Evolutionary conservation across 2,329 filamentous ascomycete genomes (phyloP).

Genomic region (Domatiomyces catenatus): DNA sequence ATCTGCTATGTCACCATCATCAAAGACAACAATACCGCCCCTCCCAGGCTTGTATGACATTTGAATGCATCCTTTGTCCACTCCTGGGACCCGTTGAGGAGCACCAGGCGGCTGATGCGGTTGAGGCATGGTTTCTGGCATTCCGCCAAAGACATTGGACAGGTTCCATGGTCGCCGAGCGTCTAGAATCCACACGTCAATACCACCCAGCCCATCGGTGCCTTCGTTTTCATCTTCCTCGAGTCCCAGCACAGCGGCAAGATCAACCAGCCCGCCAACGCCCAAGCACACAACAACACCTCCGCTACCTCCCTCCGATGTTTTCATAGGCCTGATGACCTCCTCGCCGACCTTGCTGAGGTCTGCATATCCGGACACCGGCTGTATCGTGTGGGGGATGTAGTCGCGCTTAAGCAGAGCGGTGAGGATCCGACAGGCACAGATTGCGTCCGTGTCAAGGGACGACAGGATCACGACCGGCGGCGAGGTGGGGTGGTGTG

Average conservation of each 20-base stretch:
- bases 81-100: conserved; percentile 44
- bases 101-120: conserved; percentile 29
- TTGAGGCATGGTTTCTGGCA: conserved; percentile 25
- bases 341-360: conserved; percentile 64
- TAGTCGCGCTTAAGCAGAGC: conserved; percentile 92
- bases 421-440: conserved; percentile 86
- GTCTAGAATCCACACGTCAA: conserved; percentile 69
- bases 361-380: conserved; percentile 82
- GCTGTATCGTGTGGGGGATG: conserved; percentile 93
- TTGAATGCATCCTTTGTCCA: conserved; percentile 57
- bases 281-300: conserved; percentile 86
- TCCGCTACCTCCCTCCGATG: conserved; percentile 65
- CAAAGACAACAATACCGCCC: conserved; percentile 84
- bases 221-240: conserved; percentile 37
- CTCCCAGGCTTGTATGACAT: conserved; percentile 59
- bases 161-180: conserved; percentile 88
- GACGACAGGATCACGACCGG: conserved; percentile 73
- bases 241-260: conserved; percentile 65
- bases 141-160: conserved; percentile 74
- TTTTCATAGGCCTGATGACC: conserved; percentile 73
- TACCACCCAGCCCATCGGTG: conserved; percentile 14
- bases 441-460: conserved; percentile 88
- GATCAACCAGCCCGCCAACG: conserved; percentile 78
- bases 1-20: conserved; percentile 88
- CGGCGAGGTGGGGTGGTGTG: conserved; percentile 76